Evolutionary conservation across 164 flowering plant genomes (phyloP).

Genomic region (Vitis cinerea): DNA sequence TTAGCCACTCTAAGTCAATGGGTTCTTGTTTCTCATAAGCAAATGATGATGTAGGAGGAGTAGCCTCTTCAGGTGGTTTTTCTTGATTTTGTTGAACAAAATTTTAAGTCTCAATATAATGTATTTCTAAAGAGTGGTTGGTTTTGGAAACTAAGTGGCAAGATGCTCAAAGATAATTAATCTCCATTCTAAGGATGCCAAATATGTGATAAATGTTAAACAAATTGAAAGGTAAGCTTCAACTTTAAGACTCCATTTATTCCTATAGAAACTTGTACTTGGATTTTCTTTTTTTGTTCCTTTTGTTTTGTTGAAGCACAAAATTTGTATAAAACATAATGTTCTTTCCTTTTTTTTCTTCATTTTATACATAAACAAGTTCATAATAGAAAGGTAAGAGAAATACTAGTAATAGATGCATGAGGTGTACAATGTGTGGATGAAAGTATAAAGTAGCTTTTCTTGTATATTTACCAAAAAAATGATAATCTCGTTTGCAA

Average conservation of each 20-base stretch:
- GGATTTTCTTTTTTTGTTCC: not conserved
- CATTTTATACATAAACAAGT: too few relatives aligned
- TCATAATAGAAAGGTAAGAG: too few relatives aligned
- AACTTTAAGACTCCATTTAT: not conserved
- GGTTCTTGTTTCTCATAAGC: constrained; percentile 99
- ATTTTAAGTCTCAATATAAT: not conserved
- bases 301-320: not conserved
- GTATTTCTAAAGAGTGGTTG: constrained; percentile 1
- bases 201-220: constrained; percentile 97
- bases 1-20: constrained; percentile 97
- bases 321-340: too few relatives aligned
- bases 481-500: too few relatives aligned
- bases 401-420: too few relatives aligned
- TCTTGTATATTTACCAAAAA: too few relatives aligned
- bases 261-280: not conserved
- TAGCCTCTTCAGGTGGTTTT: constrained; percentile 85
- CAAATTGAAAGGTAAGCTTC: constrained; percentile 88
- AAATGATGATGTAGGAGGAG: constrained; percentile 99
- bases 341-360: too few relatives aligned
- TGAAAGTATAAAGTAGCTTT: too few relatives aligned
- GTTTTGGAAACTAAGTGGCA: constrained; percentile 58
- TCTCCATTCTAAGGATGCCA: constrained; percentile 91
- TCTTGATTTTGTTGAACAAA: not conserved
- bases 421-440: too few relatives aligned
- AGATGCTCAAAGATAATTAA: constrained; percentile 97